A percentile compares a stretch with the other conserved stretches of the same genome.
Conservation (phyloP, 257 asterid genomes). For the Eustoma russellianum region DNA sequence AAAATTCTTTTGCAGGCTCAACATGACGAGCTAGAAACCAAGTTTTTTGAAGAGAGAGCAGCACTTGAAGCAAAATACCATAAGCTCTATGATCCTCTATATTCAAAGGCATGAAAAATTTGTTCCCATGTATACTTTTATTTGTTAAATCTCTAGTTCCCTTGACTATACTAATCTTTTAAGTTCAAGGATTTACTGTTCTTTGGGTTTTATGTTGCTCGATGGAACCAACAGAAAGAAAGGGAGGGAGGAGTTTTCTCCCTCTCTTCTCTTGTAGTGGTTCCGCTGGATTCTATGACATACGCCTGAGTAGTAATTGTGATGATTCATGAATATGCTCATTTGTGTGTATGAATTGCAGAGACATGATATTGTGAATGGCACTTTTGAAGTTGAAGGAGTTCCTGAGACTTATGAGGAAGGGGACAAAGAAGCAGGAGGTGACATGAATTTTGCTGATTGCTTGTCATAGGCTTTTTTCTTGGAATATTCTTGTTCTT, state of each 20-base stretch:
- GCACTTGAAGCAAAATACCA: slow-evolving; percentile 80
- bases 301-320: too few species aligned
- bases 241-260: too few species aligned
- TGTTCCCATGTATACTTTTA: not conserved
- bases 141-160: not conserved
- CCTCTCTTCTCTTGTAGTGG: too few species aligned
- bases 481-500: not conserved
- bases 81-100: slow-evolving; percentile 59
- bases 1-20: slow-evolving; percentile 36
- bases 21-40: slow-evolving; percentile 67
- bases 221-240: too few species aligned
- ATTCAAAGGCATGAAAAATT: slow-evolving; percentile 34
- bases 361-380: slow-evolving; percentile 74
- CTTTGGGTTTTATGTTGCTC: too few species aligned
- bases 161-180: not conserved
- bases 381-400: slow-evolving; percentile 62
- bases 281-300: not conserved
- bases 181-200: not conserved
- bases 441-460: slow-evolving; percentile 13
- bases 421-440: slow-evolving; percentile 35
- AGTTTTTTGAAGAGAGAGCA: slow-evolving; percentile 64
- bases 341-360: slow-evolving; percentile 19
- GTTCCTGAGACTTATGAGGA: slow-evolving; percentile 31
- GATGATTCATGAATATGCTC: not conserved
- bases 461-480: not conserved